These are phyloP conservation scores for Cladophialophora yegresii DNA, from an alignment of 2,329 filamentous ascomycete species.

Conservation along the genomic window DNA sequence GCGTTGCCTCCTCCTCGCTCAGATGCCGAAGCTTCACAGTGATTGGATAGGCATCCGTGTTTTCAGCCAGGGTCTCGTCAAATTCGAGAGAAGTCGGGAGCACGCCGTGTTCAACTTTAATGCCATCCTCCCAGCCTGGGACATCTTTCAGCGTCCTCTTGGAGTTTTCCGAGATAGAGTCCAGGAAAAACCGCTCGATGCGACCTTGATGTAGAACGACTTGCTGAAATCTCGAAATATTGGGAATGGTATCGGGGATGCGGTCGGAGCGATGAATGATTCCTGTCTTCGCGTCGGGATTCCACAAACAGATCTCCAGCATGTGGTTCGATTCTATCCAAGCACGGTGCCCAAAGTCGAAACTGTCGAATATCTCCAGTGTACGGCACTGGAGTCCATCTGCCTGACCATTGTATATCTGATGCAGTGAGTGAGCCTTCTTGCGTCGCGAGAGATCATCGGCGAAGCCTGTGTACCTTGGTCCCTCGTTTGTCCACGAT, in stretches of 20 bases:
- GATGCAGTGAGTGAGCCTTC: neutral
- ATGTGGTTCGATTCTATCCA: conserved; percentile 70
- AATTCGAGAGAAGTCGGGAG: conserved; percentile 50
- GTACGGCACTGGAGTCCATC: conserved; percentile 66
- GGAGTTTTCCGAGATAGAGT: conserved; percentile 51
- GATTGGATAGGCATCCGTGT: conserved; percentile 59
- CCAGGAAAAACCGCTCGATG: conserved; percentile 67
- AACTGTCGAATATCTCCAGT: conserved; percentile 72
- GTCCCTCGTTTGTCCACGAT: conserved; percentile 52
- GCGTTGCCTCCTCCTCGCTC: conserved; percentile 60
- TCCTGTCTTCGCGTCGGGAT: conserved; percentile 59
- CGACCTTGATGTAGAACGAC: conserved; percentile 71
- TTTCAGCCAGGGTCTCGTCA: conserved; percentile 55
- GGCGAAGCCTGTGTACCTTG: conserved; percentile 36
- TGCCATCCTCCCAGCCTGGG: conserved; percentile 10
- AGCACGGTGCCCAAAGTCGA: conserved; percentile 65
- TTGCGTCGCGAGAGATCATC: too few species aligned
- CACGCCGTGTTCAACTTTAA: conserved; percentile 62
- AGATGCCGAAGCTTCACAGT: conserved; percentile 61
- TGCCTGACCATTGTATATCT: conserved; percentile 47
- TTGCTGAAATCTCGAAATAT: conserved; percentile 64
- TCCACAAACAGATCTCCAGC: conserved; percentile 64
- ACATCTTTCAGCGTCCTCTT: conserved; percentile 40
- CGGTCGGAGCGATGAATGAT: conserved; percentile 60
- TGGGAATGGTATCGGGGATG: conserved; percentile 64